Conservation (phyloP, 306 rosid genomes). For the Gillenia trifoliata region DNA sequence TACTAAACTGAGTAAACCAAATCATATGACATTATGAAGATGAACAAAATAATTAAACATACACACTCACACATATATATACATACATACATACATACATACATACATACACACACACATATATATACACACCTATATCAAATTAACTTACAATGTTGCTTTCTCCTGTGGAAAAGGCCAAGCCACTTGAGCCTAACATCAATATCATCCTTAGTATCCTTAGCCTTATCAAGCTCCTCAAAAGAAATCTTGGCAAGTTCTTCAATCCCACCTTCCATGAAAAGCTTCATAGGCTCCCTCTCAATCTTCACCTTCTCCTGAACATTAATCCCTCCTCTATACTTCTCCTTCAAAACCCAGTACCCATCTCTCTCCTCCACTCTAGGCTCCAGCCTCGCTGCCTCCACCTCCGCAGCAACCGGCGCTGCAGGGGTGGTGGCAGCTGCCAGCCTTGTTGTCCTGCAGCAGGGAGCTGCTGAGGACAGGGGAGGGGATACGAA, state of each 20-base stretch:
- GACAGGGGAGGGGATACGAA: slow-evolving; percentile 43
- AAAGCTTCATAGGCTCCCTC: slow-evolving; percentile 84
- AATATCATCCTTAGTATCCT: slow-evolving; percentile 68
- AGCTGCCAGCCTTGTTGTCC: slow-evolving; percentile 35
- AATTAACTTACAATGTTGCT: slow-evolving; percentile 70
- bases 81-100: no score
- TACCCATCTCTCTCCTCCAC: slow-evolving; percentile 71
- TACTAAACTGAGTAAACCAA: not conserved
- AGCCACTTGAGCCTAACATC: slow-evolving; percentile 99
- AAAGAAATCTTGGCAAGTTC: slow-evolving; percentile 60
- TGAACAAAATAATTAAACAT: not conserved
- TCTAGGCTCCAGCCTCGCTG: slow-evolving; percentile 63
- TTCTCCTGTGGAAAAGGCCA: slow-evolving; percentile 90
- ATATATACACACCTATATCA: not conserved
- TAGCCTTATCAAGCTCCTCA: slow-evolving; percentile 64
- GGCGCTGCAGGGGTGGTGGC: slow-evolving; percentile 38
- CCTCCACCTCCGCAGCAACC: slow-evolving; percentile 25
- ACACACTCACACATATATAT: no score
- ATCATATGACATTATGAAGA: not conserved
- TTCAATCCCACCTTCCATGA: slow-evolving; percentile 68
- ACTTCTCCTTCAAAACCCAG: slow-evolving; percentile 77
- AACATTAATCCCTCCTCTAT: slow-evolving; percentile 65
- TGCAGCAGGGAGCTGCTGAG: slow-evolving; percentile 15
- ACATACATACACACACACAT: no score
- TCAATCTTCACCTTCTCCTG: slow-evolving; percentile 74